Evolutionary conservation across 73 alveolate species (phyloP).

Genomic region (Stentor coeruleus): DNA sequence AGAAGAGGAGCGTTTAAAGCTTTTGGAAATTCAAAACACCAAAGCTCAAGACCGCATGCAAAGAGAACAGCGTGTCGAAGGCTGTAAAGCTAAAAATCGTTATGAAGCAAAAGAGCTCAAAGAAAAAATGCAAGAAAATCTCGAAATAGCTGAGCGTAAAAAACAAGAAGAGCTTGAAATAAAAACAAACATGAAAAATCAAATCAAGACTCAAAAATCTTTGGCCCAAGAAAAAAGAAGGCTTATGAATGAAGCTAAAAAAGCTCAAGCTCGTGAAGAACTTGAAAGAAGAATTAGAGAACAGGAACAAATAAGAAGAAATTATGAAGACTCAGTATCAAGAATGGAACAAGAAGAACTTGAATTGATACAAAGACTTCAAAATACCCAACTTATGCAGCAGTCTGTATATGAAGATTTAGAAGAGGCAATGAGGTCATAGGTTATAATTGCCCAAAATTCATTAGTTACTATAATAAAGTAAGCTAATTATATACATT

Average conservation of each 20-base stretch:
- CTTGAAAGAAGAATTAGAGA: background rate
- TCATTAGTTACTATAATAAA: too few relatives aligned
- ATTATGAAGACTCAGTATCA: background rate
- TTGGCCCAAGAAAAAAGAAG: conserved; percentile 32
- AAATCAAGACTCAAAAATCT: conserved; percentile 32
- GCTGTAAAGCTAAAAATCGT: background rate
- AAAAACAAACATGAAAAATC: conserved; percentile 26
- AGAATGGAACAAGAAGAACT: conserved; percentile 56
- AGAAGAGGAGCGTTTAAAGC: conserved; percentile 19
- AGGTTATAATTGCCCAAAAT: too few relatives aligned
- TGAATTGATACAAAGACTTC: conserved; percentile 60
- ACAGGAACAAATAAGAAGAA: background rate
- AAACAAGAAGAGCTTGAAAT: conserved; percentile 32
- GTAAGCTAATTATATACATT: too few relatives aligned
- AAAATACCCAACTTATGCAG: conserved; percentile 54
- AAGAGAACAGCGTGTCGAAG: conserved; percentile 31
- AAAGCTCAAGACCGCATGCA: conserved; percentile 21
- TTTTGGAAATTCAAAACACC: conserved; percentile 18
- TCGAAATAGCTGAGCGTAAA: background rate
- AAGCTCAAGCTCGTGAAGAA: background rate
- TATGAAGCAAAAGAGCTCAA: background rate
- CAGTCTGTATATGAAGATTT: conserved; percentile 54
- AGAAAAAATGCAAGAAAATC: background rate
- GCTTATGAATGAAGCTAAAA: conserved; percentile 28
- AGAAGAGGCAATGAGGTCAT: conserved; percentile 33